A percentile compares a stretch with the other conserved stretches of the same genome.
Evolutionary conservation across 1,139 yeast species (phyloP).

Genomic region (Debaryomycetaceae sp.): DNA sequence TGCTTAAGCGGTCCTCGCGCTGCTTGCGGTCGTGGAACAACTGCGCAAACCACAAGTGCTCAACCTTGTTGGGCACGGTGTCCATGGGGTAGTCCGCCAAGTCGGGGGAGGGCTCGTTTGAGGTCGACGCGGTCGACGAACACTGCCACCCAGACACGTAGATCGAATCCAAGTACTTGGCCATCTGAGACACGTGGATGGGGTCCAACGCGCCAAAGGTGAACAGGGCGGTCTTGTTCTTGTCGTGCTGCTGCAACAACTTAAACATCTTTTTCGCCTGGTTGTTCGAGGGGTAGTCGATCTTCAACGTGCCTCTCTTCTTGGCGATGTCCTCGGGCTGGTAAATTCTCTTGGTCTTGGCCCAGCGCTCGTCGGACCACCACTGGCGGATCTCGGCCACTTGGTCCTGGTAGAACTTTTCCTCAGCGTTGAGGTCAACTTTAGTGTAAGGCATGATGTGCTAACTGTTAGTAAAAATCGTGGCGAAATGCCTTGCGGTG

Average conservation of each 20-base stretch:
- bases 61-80: slow-evolving; percentile 97
- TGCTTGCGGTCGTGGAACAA: slow-evolving; percentile 96
- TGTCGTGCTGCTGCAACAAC: slow-evolving; percentile 67
- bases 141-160: slow-evolving; percentile 99
- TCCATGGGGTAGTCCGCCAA: slow-evolving; percentile 98
- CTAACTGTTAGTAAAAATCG: no score
- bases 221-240: slow-evolving; percentile 71
- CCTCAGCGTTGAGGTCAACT: slow-evolving; percentile 59
- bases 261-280: slow-evolving; percentile 81
- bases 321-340: slow-evolving; percentile 84
- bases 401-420: slow-evolving; percentile 60
- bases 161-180: slow-evolving; percentile 85
- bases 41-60: slow-evolving; percentile 95
- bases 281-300: slow-evolving; percentile 68
- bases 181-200: slow-evolving; percentile 94
- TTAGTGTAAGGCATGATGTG: slow-evolving; percentile 44
- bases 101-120: slow-evolving; percentile 97
- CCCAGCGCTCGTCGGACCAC: slow-evolving; percentile 96
- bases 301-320: slow-evolving; percentile 74
- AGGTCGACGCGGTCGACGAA: slow-evolving; percentile 94
- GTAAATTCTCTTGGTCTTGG: slow-evolving; percentile 81
- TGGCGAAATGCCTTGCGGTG: no score
- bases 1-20: slow-evolving; percentile 71
- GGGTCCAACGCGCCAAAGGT: slow-evolving; percentile 98
- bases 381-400: slow-evolving; percentile 72